Evolutionary conservation across 2,329 filamentous ascomycete species (phyloP), one percentile per base, ranked within the genome.

Genomic region (Beauveria sp.): DNA sequence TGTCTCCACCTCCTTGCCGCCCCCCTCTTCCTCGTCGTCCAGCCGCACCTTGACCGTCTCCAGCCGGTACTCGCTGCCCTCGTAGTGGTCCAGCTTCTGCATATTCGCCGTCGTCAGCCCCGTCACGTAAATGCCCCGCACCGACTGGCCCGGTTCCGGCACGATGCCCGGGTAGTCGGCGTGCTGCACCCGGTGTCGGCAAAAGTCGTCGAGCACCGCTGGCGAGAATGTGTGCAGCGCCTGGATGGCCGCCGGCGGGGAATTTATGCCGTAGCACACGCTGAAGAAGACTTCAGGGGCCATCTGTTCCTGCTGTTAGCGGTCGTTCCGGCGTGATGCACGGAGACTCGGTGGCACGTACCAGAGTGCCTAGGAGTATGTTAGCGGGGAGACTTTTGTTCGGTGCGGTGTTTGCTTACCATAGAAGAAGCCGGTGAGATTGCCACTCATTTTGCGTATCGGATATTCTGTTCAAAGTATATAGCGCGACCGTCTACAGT

Each of bases 141-240:
- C 91, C 5, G 77, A 78, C 60, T 84, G 78, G 3, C 77, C 77
- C 3, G 72, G 54, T 62, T 84, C 78, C 5, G 83, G 77, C 1
- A 89, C 76, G 58, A 97, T 87, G 56, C 84, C 93, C 0, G 93
- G 93, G 71, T 96, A 98, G 73, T 96, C 91, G 40, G 83, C 87
- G 42, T 71, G 53, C 26, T 73, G 72, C 22, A 97, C 90, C 26
- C 88, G 86, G 69, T 80, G 82, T 34, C 93, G 90, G 58, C 85
- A 86, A 76, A 89, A 88, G 50, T 82, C 79, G 63, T 86, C 82
- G 0, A 98, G 81, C n/a, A 96, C 76, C 16, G 93, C 93, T 0
- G 91, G 90, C 0, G 80, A 80, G 71, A 91, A 85, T 0, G 74
- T 83, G 64, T 84, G 84, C 42, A 93, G 77, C 52, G 83, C 72